Base-by-base conservation (phyloP, 1,284 basidiomycete species). In the Rhodotorula glutinis region DNA sequence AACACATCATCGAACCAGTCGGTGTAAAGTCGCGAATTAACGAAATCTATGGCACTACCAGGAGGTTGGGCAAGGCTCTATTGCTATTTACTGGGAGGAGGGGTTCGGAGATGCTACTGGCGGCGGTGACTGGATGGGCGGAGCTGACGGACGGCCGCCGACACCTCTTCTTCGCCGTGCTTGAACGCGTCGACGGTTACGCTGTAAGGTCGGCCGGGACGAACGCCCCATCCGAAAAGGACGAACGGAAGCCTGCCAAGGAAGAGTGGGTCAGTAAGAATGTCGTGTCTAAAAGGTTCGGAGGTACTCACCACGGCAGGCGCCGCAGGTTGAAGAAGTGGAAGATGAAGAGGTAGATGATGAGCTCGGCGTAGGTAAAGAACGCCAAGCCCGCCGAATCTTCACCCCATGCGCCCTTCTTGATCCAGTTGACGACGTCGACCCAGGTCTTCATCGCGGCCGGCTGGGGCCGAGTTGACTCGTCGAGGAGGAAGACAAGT, bases 361-460 rank as follows among this genome's bases (percentile, higher is more conserved):
- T 53, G 40, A 67, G 53, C 55, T 70, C 65, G 13, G 57, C 38
- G 49, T 67, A 66, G 3, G 60, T 54, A 51, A 71, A 71, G 60
- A 71, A 71, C 5, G 66, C 57, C 19, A 71, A 7, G 2, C 66
- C 69, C 1, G 63, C 47, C 0, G 29, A 27, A 7, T 40, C 41
- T 11, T 62, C 56, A 4, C 65, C 68, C 65, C 61, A 70, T 2
- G 62, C 58, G 7, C 43, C 52, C 21, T 21, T 44, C 77, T 87
- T 87, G 75, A 86, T 74, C 77, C 82, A 85, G n/a, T 83, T 80
- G 49, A 86, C 79, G 47, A 82, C 78, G 75, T 87, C 85, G 47
- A 87, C 85, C 86, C 86, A 86, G 80, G 53, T 66, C 56, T 85
- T 85, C 85, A 85, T 86, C 70, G 86, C 83, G 52, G 82, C 81